These are phyloP conservation scores for Platanthera zijinensis DNA, from an alignment of 106 monocot genomes.

Conservation along the genomic window DNA sequence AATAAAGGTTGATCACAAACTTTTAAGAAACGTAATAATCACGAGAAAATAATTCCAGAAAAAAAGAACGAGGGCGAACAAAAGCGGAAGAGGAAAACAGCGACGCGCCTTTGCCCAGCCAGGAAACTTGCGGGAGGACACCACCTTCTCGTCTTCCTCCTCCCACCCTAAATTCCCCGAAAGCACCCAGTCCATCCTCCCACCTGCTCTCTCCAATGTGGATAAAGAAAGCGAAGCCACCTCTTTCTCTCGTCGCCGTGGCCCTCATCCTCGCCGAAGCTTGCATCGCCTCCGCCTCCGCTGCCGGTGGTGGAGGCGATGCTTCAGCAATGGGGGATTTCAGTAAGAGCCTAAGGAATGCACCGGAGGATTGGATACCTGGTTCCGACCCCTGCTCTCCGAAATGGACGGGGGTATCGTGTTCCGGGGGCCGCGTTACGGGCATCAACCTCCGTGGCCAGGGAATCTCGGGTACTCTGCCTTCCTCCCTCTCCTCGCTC, in stretches of 20 bases:
- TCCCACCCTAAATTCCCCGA: background rate
- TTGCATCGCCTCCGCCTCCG: background rate
- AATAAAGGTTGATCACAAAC: background rate
- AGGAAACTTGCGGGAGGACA: background rate
- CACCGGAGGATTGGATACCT: constrained; percentile 5
- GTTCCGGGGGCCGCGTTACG: constrained; percentile 38
- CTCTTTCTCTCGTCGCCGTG: background rate
- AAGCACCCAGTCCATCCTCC: background rate
- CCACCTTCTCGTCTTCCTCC: background rate
- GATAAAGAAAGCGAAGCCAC: background rate
- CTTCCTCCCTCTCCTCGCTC: constrained; percentile 30
- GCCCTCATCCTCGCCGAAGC: background rate
- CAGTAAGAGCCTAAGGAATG: background rate
- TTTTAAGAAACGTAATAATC: background rate
- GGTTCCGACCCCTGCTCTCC: constrained; percentile 7
- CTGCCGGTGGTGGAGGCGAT: constrained; percentile 2
- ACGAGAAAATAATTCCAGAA: background rate
- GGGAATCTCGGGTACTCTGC: constrained; percentile 31
- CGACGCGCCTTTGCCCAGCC: constrained; percentile 8
- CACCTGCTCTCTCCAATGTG: constrained; percentile 4
- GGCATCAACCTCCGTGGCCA: constrained; percentile 31
- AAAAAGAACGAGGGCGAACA: background rate
- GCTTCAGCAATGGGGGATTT: constrained; percentile 1
- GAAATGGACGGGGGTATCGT: constrained; percentile 49
- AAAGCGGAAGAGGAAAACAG: background rate